Evolutionary conservation across 345 rosid species (phyloP).

Genomic region (Erodium maritimum): DNA sequence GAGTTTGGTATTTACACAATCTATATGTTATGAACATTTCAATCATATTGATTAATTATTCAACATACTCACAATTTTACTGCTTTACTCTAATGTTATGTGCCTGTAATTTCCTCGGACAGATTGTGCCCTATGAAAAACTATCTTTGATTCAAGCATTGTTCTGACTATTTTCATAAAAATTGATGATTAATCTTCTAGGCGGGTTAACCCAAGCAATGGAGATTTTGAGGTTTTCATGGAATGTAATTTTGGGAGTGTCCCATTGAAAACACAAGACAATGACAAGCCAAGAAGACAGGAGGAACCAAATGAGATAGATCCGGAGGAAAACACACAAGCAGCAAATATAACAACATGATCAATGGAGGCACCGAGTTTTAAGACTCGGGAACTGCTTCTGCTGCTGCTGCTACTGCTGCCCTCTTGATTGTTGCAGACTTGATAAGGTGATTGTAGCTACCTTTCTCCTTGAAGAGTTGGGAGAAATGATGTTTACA

Average conservation of each 20-base stretch:
- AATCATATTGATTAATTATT: not conserved
- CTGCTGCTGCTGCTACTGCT: constrained; percentile 53
- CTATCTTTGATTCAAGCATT: no score
- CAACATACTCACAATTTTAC: not conserved
- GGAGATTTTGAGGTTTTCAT: not conserved
- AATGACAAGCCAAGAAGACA: not conserved
- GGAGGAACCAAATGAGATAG: not conserved
- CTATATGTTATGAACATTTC: not conserved
- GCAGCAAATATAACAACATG: not conserved
- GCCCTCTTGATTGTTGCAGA: constrained; percentile 72
- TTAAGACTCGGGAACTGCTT: constrained; percentile 57
- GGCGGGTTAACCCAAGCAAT: no score
- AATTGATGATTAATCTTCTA: no score
- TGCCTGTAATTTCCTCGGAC: no score
- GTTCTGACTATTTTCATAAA: no score
- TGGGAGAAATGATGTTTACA: constrained; percentile 97
- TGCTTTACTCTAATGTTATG: not conserved
- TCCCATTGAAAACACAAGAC: not conserved
- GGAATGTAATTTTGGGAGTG: not conserved
- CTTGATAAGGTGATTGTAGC: constrained; percentile 84
- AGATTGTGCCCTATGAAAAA: no score
- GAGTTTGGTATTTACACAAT: not conserved
- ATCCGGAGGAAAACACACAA: not conserved
- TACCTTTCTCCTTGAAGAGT: constrained; percentile 97
- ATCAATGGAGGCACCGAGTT: not conserved